Base-by-base conservation (phyloP, 331 rosid species). In the Stylosanthes scabra region DNA sequence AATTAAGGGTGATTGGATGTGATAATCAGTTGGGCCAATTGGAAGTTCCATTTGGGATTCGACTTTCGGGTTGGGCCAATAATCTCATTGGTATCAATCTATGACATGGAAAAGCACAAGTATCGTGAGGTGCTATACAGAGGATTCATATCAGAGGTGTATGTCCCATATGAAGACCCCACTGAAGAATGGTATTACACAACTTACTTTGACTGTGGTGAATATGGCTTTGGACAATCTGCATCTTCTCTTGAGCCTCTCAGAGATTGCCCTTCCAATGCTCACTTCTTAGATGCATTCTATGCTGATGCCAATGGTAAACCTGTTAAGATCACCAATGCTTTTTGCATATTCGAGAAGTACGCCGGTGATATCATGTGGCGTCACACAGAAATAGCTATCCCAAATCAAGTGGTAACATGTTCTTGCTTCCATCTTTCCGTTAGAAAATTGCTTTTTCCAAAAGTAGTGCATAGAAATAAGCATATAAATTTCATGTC, bases 91-190 rank as follows among this genome's bases (percentile, higher is more conserved):
- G 84, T 81, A 12, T 82, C 86, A 73, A 62, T 82, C 11, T 82
- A 62, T 27, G 82, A 82, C 68, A 5, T 68, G 0, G 12, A 68
- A 16, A 62, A 68, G 66, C 74, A 68, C 5, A 59, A 69, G 62
- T 74, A 68, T 11, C 83, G 91, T 0, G 64, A 41, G 6, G 90
- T 91, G 44, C 60, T 91, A 31, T 91, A 91, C 57, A 80, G 78
- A 86, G 95, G 85, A 1, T 87, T 71, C 55, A 60, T 89, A 60
- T 87, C 93, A 45, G 84, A 81, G 62, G 0, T 66, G 8, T 81
- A 74, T 67, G 80, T 87, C 72, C 73, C 96, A 2, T 91, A 91
- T 75, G 85, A 82, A 89, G 93, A 91, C 72, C 91, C 90, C 66
- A 68, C 85, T 0, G 86, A 78, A 31, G 96, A 90, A n/a, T 83